These are phyloP conservation scores for Iris macrosiphon DNA, from an alignment of 106 monocot species.

Conservation along the genomic window DNA sequence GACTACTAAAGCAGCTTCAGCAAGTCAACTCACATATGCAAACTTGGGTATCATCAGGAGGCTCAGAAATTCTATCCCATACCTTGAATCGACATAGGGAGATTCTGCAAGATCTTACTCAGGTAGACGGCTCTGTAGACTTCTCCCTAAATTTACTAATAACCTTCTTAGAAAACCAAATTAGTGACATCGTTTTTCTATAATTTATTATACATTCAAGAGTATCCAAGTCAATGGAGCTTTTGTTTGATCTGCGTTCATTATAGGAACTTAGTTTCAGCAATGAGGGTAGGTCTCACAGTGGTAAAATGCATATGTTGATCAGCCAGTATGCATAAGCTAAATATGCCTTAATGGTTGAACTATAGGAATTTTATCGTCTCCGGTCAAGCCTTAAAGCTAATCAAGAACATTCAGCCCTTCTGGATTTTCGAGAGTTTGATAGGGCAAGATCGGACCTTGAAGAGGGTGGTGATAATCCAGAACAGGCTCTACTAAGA, in stretches of 20 bases:
- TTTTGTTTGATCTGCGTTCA: too few species aligned
- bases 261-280: too few species aligned
- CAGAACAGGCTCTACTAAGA: slow-evolving; percentile 60
- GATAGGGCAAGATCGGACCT: slow-evolving; percentile 58
- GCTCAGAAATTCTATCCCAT: slow-evolving; percentile 84
- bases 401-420: slow-evolving; percentile 74
- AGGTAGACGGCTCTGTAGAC: slow-evolving; percentile 25
- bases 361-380: slow-evolving; percentile 71
- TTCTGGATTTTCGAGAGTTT: slow-evolving; percentile 87
- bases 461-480: slow-evolving; percentile 51
- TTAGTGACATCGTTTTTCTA: too few species aligned
- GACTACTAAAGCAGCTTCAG: slow-evolving; percentile 78
- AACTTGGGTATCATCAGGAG: slow-evolving; percentile 77
- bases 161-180: too few species aligned
- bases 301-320: too few species aligned
- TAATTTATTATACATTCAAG: too few species aligned
- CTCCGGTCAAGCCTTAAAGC: slow-evolving; percentile 62
- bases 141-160: too few species aligned
- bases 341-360: background rate
- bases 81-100: slow-evolving; percentile 82
- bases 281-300: too few species aligned
- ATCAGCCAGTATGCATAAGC: too few species aligned
- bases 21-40: slow-evolving; percentile 93
- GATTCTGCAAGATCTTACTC: slow-evolving; percentile 85
- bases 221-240: too few species aligned